A percentile compares a stretch with the other conserved stretches of the same genome.
phyloP scores from a whole-genome alignment of 2,329 filamentous ascomycete genomes.

The Paraconiothyrium sp. region DNA sequence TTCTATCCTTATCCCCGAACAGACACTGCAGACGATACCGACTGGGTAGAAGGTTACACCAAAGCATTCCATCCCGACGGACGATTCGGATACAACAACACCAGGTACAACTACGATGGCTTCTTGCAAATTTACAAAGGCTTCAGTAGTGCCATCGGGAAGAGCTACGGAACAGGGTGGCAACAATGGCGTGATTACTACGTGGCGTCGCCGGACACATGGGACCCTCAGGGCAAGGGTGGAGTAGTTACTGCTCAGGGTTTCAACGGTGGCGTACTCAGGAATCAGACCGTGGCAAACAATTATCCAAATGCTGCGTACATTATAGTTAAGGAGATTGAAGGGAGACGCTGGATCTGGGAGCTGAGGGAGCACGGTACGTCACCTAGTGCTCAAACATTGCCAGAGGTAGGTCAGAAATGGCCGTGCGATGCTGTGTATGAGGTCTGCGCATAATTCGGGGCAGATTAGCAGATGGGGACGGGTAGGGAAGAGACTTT shows the following conservation, averaged over 20 bases:
- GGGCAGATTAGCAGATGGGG: background rate
- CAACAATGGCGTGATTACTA: slow-evolving; percentile 20
- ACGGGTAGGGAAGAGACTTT: background rate
- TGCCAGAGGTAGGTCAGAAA: slow-evolving; percentile 12
- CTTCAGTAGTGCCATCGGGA: slow-evolving; percentile 14
- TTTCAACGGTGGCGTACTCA: slow-evolving; percentile 14
- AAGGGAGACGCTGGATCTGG: slow-evolving; percentile 14
- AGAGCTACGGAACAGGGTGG: slow-evolving; percentile 12
- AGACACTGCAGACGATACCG: slow-evolving; percentile 9
- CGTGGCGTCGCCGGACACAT: slow-evolving; percentile 20
- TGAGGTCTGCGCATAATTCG: slow-evolving; percentile 3
- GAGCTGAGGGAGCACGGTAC: slow-evolving; percentile 18
- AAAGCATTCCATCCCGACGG: slow-evolving; percentile 8
- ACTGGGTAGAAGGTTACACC: slow-evolving; percentile 10
- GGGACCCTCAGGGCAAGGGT: slow-evolving; percentile 13
- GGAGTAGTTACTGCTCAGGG: slow-evolving; percentile 11
- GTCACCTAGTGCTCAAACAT: background rate
- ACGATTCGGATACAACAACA: slow-evolving; percentile 17
- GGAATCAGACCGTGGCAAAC: background rate
- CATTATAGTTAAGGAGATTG: slow-evolving; percentile 12
- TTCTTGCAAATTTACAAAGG: slow-evolving; percentile 8
- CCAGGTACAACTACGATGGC: slow-evolving; percentile 12
- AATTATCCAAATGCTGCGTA: slow-evolving; percentile 17
- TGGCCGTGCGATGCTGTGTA: slow-evolving; percentile 13
- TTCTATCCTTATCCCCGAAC: slow-evolving; percentile 18